Evolutionary conservation across 345 rosid genomes (phyloP), one percentile per base, ranked within the genome.

Genomic region (Salix purpurea): DNA sequence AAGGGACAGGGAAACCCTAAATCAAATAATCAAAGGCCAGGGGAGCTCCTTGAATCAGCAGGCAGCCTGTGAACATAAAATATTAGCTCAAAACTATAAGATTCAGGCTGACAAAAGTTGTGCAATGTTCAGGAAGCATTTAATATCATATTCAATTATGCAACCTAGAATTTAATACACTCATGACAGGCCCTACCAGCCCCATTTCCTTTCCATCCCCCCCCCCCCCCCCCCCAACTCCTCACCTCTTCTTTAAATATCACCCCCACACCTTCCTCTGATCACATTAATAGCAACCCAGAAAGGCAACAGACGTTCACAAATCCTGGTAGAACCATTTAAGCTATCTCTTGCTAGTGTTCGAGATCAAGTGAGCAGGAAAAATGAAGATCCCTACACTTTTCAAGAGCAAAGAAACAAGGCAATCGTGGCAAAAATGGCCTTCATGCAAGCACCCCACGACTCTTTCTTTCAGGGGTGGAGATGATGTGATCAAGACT

Each of bases 401-500:
- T 73, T 84, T 85, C 81, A 86, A 74, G 81, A 77, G 69, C 80
- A 82, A 82, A 74, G 77, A 72, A 74, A 79, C 78, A 1, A 34
- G 12, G 34, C 73, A 23, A 12, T 48, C 80, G 68, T 86, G 81
- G 85, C 90, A 84, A 39, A 74, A 67, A 73, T 85, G 89, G 90
- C 84, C 88, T 56, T 77, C 89, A 42, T 89, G 90, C 83, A 88
- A 82, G 42, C 80, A 91, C 28, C 88, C 90, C 67, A 89, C 81
- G 83, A 91, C 96, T 75, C 80, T 79, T 16, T 88, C 96, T n/a
- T 87, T 88, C 81, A 75, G 94, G 73, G 85, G 79, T 15, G 80
- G 77, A 0, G 88, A 85, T 52, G 87, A 84, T 23, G 79, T 90
- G 24, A 89, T 89, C 94, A 94, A 94, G 81, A 89, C 94, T 0